Evolutionary conservation across 225 moss, liverwort and hornwort species (phyloP), one percentile per base, ranked within the genome.

Genomic region (Asterella californica): DNA sequence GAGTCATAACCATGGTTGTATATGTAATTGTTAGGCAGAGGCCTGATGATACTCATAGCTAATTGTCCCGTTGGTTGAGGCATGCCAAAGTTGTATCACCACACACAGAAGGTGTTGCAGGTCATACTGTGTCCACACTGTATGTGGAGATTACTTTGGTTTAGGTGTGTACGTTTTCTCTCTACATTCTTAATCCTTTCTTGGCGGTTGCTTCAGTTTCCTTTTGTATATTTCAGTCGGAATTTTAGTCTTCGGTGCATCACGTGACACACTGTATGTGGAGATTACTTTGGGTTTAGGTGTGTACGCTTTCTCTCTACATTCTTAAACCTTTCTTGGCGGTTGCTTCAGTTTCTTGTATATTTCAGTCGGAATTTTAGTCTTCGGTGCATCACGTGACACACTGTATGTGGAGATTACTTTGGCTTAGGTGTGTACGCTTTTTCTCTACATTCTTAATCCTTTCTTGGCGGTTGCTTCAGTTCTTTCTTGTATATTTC

Each of bases 141-240:
- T 80, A 65, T 78, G 72, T 74, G 93, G 88, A 64, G 86, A 93
- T 80, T 89, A 90, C 84, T 95, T 95, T 74, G 94, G 93, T 78
- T 80, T 74, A 87, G 92, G 90, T 92, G 46, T 25, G 63, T 54
- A 33, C 24, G 22, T 32, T 57, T 36, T 59, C 14, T 48, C 15
- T n/a, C n/a, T n/a, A n/a, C n/a, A n/a, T n/a, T n/a, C 46, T 48
- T 25, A 14, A 27, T 72, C 0, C 25, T 25, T n/a, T n/a, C n/a
- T 2, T 37, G 11, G 47, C 17, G 0, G 30, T 62, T n/a, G 12
- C 38, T 8, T 76, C 15, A 61, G 38, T 61, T 29, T 19, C 60
- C 14, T 59, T 1, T n/a, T 38, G 19, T n/a, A n/a, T 27, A 53
- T 38, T 54, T 33, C 10, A 57, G 7, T 54, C 17, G 33, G 0